These are phyloP conservation scores for Coniochaeta hoffmannii DNA, from an alignment of 2,329 filamentous ascomycete species.

Conservation along the genomic window DNA sequence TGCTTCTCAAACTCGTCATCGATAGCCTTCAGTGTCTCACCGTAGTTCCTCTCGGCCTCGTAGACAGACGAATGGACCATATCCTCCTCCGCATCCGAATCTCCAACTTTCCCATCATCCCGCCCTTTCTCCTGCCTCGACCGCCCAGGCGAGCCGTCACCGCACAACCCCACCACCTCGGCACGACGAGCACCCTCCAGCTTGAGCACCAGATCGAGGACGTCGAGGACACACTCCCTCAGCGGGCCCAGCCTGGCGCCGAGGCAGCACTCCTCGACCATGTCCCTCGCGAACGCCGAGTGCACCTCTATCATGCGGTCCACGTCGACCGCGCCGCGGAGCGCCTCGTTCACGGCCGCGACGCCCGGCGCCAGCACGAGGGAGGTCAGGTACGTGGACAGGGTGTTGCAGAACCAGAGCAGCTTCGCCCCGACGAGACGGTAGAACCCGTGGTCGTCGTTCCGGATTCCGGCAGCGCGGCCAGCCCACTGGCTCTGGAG, in stretches of 20 bases:
- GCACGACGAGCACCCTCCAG: constrained; percentile 53
- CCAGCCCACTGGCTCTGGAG: constrained; percentile 45
- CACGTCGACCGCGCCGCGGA: constrained; percentile 61
- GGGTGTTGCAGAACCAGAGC: constrained; percentile 67
- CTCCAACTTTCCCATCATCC: constrained; percentile 10
- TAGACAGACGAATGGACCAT: constrained; percentile 10
- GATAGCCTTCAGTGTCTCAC: constrained; percentile 47
- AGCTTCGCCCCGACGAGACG: constrained; percentile 60
- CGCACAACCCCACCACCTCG: constrained; percentile 56
- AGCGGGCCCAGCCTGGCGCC: constrained; percentile 63
- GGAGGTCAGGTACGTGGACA: constrained; percentile 70
- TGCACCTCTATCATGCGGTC: constrained; percentile 75
- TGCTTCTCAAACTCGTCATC: constrained; percentile 57
- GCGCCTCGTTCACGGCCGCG: constrained; percentile 43
- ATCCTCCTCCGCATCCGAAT: constrained; percentile 15
- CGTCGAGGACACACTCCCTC: constrained; percentile 61
- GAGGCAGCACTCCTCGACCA: constrained; percentile 64
- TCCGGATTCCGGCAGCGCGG: constrained; percentile 19
- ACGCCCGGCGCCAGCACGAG: constrained; percentile 61
- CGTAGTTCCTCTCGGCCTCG: constrained; percentile 29
- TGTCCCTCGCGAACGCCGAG: constrained; percentile 49
- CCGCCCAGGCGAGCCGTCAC: too few species aligned
- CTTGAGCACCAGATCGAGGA: constrained; percentile 67
- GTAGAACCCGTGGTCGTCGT: constrained; percentile 39
- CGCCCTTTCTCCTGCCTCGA: constrained; percentile 14